Evolutionary conservation across 768 basidiomycete genomes (phyloP).

Genomic region (Pulveroboletus frians): DNA sequence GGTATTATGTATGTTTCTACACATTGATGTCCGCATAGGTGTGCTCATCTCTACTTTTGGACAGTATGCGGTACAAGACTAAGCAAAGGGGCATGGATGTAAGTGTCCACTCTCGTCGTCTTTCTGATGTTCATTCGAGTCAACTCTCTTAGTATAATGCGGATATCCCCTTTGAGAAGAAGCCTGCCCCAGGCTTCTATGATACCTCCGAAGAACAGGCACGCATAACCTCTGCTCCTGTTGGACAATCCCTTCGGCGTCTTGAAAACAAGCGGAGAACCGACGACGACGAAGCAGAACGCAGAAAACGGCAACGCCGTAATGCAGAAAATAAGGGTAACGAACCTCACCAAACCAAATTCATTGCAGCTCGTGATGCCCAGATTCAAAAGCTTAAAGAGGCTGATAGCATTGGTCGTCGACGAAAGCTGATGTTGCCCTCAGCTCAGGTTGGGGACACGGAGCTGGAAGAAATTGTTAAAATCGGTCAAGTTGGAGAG

Average conservation of each 20-base stretch:
- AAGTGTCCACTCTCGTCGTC: slow-evolving; percentile 26
- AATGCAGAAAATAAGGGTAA: slow-evolving; percentile 58
- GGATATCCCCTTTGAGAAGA: slow-evolving; percentile 98
- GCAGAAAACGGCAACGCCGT: slow-evolving; percentile 82
- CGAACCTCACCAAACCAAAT: slow-evolving; percentile 80
- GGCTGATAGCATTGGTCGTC: slow-evolving; percentile 88
- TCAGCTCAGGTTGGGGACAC: slow-evolving; percentile 88
- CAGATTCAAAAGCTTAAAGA: slow-evolving; percentile 98
- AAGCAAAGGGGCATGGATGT: slow-evolving; percentile 99
- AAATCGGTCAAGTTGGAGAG: slow-evolving; percentile 92
- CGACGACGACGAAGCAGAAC: slow-evolving; percentile 90
- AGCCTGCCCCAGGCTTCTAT: slow-evolving; percentile 92
- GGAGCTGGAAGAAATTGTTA: slow-evolving; percentile 97
- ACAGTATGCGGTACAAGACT: slow-evolving; percentile 85
- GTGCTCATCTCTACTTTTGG: slow-evolving; percentile 1
- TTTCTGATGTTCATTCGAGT: not conserved
- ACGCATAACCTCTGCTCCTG: slow-evolving; percentile 77
- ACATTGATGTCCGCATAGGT: not conserved
- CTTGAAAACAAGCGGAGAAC: slow-evolving; percentile 94
- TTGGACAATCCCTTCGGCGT: slow-evolving; percentile 87
- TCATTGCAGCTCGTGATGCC: slow-evolving; percentile 93
- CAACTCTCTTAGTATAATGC: slow-evolving; percentile 72
- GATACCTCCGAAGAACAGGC: slow-evolving; percentile 94
- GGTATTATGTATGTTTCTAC: slow-evolving; percentile 77
- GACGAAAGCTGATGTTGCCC: slow-evolving; percentile 81